Percentiles rank a stretch among this genome's conserved stretches.
Evolutionary conservation across 2,329 filamentous ascomycete genomes (phyloP).

Genomic region (Dothistroma pini): DNA sequence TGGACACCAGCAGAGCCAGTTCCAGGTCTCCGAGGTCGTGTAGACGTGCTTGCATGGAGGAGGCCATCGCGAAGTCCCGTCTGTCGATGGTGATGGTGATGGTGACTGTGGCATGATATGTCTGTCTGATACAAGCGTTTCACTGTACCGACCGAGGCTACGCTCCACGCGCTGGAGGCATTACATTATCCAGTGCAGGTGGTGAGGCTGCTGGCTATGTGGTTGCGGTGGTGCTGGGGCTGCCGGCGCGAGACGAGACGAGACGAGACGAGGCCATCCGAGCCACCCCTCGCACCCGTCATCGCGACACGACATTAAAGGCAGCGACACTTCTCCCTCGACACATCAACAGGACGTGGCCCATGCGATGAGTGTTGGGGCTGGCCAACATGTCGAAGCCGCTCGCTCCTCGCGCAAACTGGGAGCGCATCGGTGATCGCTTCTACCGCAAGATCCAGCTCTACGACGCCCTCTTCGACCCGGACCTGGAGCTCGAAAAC

Average conservation of each 20-base stretch:
- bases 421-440: conserved; percentile 87
- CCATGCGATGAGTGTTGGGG: background rate
- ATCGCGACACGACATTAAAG: background rate
- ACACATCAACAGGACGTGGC: background rate
- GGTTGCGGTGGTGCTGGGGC: no score
- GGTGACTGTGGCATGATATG: no score
- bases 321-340: background rate
- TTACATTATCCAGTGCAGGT: no score
- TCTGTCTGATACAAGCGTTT: no score
- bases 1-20: conserved; percentile 76
- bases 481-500: conserved; percentile 90
- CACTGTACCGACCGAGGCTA: no score
- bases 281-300: no score
- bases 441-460: conserved; percentile 95
- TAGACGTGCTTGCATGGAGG: conserved; percentile 49
- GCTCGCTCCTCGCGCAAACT: conserved; percentile 79
- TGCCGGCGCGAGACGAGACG: no score
- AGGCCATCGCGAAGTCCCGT: conserved; percentile 21
- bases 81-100: no score
- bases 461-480: conserved; percentile 89
- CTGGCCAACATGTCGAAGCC: conserved; percentile 51
- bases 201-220: no score
- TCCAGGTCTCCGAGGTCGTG: conserved; percentile 82
- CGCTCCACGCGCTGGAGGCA: no score
- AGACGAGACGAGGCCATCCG: no score